Base-by-base conservation (phyloP, 1,284 basidiomycete genomes). In the Ceratobasidium papillatum region DNA sequence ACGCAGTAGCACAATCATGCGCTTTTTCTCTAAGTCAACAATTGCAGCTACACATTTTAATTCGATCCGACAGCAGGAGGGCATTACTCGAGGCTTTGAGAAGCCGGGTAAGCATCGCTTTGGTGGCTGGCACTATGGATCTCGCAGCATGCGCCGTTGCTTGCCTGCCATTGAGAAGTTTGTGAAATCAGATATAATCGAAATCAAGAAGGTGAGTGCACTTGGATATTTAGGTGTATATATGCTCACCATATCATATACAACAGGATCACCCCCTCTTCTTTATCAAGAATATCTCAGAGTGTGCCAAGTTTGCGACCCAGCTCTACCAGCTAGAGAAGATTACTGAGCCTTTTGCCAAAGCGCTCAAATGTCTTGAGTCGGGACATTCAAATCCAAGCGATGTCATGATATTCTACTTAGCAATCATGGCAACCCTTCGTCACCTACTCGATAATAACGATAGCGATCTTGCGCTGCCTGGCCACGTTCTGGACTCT, bases 91-190 rank as follows among this genome's bases (percentile, higher is more conserved):
- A 4, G 81, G 82, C 0, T 77, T 83, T 0, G 78, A 80, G 49
- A 54, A 77, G 14, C 79, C 81, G 54, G 80, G 81, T 34, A 81
- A 81, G 71, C 82, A 81, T 41, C 77, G 79, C 3, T 82, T 82
- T 76, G 79, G 77, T 11, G 80, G 78, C 7, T 73, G 81, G 4
- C 77, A 80, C 56, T 65, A 76, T 11, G 54, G 36, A 27, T 22
- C 66, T 32, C 3, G 5, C 1, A 69, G 66, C 22, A 19, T 58
- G 9, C 14, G n/a, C 22, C 36, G 12, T 3, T 38, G 32, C 38
- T 45, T 69, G 30, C 66, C 66, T 3, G 66, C 52, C 0, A 27
- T 69, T 52, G 66, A 69, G 22, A 22, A n/a, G 4, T 11, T 58
- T 32, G 52, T 69, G 0, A 32, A 58, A 12, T 11, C 4, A n/a